Evolutionary conservation across 208 protist species (phyloP).

Genomic region (Porcisia deanei): DNA sequence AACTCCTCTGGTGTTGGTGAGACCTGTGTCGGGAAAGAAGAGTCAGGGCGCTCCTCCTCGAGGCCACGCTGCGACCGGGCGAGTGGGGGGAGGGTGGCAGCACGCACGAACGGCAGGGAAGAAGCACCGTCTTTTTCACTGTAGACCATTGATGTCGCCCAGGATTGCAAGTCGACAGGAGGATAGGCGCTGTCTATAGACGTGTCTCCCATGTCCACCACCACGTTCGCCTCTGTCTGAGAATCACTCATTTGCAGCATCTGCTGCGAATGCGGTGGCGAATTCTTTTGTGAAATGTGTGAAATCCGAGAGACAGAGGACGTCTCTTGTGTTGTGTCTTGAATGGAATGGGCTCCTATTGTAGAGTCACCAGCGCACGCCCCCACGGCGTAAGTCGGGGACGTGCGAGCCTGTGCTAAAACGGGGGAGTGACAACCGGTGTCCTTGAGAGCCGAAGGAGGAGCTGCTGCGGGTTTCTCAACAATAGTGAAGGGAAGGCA

Average conservation of each 20-base stretch:
- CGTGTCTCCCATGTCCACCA: constrained; percentile 37
- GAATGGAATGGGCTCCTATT: neutral
- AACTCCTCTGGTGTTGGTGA: constrained; percentile 61
- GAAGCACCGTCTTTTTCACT: constrained; percentile 14
- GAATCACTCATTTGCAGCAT: neutral
- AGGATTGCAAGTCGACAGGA: constrained; percentile 19
- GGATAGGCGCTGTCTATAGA: constrained; percentile 33
- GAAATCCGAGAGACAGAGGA: constrained; percentile 10
- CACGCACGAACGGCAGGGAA: constrained; percentile 15
- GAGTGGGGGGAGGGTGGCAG: constrained; percentile 28
- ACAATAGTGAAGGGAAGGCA: constrained; percentile 30
- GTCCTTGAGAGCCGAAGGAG: neutral
- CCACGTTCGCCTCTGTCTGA: constrained; percentile 1
- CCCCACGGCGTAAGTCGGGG: neutral
- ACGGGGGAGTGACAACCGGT: neutral
- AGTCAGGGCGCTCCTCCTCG: neutral
- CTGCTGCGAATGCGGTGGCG: neutral
- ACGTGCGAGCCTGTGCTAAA: neutral
- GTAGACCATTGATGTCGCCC: constrained; percentile 10
- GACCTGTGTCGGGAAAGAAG: neutral
- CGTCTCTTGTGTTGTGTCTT: neutral
- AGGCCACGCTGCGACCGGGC: constrained; percentile 24
- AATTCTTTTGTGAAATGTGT: neutral
- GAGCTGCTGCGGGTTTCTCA: constrained; percentile 10
- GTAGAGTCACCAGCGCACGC: neutral